phyloP scores from a whole-genome alignment of 2,329 filamentous ascomycete species.

The Lachnellula hyalina region DNA sequence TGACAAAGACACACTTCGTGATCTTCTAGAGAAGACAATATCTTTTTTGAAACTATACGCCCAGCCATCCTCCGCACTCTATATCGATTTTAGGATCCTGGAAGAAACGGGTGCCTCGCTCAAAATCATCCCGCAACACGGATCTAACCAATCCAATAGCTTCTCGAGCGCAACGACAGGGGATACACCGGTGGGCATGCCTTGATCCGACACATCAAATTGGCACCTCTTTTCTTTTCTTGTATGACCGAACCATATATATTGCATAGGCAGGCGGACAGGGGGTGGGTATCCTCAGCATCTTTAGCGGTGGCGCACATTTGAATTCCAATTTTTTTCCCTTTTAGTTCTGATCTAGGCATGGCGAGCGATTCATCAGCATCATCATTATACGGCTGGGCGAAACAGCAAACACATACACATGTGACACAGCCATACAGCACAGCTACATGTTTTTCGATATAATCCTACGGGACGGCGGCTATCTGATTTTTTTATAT shows the following conservation, averaged over 20 bases:
- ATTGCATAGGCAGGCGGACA: conserved; percentile 19
- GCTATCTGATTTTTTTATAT: neutral
- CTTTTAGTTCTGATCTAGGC: neutral
- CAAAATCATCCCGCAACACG: conserved; percentile 12
- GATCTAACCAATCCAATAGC: conserved; percentile 9
- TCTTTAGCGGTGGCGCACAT: conserved; percentile 5
- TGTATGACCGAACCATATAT: conserved; percentile 20
- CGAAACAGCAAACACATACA: neutral
- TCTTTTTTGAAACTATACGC: conserved; percentile 65
- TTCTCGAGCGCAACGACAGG: conserved; percentile 18
- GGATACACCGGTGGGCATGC: conserved; percentile 9
- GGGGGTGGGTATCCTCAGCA: conserved; percentile 6
- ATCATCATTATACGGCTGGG: neutral
- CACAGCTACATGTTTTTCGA: neutral
- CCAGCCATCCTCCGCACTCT: conserved; percentile 69
- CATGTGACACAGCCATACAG: neutral
- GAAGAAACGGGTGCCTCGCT: conserved; percentile 30
- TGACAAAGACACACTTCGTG: conserved; percentile 46
- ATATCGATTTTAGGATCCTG: conserved; percentile 70
- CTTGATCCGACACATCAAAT: neutral
- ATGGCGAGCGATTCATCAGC: neutral
- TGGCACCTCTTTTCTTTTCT: conserved; percentile 3
- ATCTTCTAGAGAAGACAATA: conserved; percentile 69
- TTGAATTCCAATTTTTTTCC: neutral
- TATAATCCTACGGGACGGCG: neutral